These are phyloP conservation scores for Phialophora tarda DNA, from an alignment of 2,329 filamentous ascomycete genomes.

Conservation along the genomic window DNA sequence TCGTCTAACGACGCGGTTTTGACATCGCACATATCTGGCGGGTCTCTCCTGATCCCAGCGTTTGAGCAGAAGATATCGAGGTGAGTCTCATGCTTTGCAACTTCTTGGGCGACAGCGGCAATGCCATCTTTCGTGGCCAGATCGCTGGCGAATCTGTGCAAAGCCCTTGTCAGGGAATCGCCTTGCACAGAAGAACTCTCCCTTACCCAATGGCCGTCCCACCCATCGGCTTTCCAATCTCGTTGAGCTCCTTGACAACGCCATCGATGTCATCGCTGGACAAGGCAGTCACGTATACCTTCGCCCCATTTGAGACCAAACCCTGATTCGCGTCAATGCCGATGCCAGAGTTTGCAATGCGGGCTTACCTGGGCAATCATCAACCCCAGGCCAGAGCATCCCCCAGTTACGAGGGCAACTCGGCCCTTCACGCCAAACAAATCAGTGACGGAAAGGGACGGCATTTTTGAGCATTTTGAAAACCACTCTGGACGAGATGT, in stretches of 20 bases:
- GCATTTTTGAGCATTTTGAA: constrained; percentile 4
- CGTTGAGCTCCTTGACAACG: constrained; percentile 49
- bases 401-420: constrained; percentile 54
- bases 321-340: constrained; percentile 40
- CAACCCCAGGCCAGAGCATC: constrained; percentile 53
- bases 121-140: constrained; percentile 53
- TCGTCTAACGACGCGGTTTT: constrained; percentile 50
- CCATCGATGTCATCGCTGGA: constrained; percentile 51
- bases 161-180: constrained; percentile 12
- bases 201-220: constrained; percentile 50
- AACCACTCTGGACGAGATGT: neutral
- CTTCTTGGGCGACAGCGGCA: constrained; percentile 42
- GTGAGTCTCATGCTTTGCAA: constrained; percentile 48
- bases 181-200: neutral
- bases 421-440: constrained; percentile 49
- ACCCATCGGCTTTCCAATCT: constrained; percentile 46
- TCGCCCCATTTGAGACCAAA: constrained; percentile 55
- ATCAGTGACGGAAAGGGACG: constrained; percentile 32
- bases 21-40: constrained; percentile 52
- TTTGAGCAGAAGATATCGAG: constrained; percentile 58
- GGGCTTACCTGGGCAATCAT: constrained; percentile 53
- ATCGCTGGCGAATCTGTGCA: constrained; percentile 42
- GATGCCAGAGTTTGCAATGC: neutral
- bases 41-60: constrained; percentile 57
- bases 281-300: constrained; percentile 53